Base-by-base conservation (phyloP, 805 yeast species). In the Maudiozyma serrabonitensis region DNA sequence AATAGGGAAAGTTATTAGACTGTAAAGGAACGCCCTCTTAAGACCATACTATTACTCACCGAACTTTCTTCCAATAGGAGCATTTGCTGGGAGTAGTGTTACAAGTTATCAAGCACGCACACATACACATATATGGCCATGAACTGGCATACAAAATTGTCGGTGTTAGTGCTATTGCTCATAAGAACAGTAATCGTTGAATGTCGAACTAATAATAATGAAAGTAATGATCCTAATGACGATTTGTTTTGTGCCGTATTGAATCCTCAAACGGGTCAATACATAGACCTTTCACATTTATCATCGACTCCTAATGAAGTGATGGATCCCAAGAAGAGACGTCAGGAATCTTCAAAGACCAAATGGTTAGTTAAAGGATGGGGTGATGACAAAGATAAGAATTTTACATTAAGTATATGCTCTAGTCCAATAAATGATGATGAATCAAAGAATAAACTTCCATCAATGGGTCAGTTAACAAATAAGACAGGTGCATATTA, bases 401-500 rank as follows among this genome's bases (percentile, higher is more conserved):
- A 89, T 66, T 89, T 83, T 68, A 84, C 91, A 1, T 56, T 84
- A 41, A 84, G 86, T n/a, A 69, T 84, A 2, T 84, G 91, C 57
- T 75, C 85, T 47, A 66, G 80, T n/a, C 79, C 83, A 25, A 58
- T 75, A 41, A 58, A 63, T 45, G 43, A 54, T 12, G 46, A 49
- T 34, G 53, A 64, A 7, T 55, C 64, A 13, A 52, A 58, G 31
- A 39, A 39, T 39, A 23, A 23, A 13, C 11, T 5, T n/a, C 16
- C 16, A 6, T 15, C 38, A 2, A 35, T 15, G 18, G 18, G 18
- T 6, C 38, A 35, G 16, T 54, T 68, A 43, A 50, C 58, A 53
- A 62, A 64, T 51, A 32, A 53, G 23, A 61, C 65, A n/a, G 85
- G 86, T 21, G 89, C 79, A 0, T 80, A 62, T 56, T 84, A 78